These are phyloP conservation scores for Nakazawaea holstii DNA, from an alignment of 805 yeast genomes.

Conservation along the genomic window DNA sequence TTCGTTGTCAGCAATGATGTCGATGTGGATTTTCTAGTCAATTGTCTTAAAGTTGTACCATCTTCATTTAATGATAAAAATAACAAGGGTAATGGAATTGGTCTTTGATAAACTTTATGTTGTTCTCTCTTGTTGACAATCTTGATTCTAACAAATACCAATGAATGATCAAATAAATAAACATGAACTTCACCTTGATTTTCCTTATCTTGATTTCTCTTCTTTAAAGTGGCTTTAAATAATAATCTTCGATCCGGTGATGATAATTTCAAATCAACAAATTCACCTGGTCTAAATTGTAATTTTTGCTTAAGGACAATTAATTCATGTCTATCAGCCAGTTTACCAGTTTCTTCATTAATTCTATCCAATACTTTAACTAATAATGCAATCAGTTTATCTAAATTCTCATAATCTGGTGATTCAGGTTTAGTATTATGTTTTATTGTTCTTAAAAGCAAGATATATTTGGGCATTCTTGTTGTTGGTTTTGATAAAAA, in stretches of 20 bases:
- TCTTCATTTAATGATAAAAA: constrained; percentile 77
- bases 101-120: constrained; percentile 84
- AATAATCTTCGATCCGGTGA: constrained; percentile 77
- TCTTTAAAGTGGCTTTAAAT: constrained; percentile 71
- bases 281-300: constrained; percentile 75
- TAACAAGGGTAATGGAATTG: constrained; percentile 74
- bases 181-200: constrained; percentile 77
- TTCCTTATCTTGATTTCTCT: constrained; percentile 69
- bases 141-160: constrained; percentile 81
- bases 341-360: constrained; percentile 86
- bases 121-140: constrained; percentile 86
- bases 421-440: constrained; percentile 76
- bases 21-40: constrained; percentile 34
- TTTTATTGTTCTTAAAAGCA: constrained; percentile 74
- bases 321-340: constrained; percentile 86
- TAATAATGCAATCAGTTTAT: constrained; percentile 69
- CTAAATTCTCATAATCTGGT: constrained; percentile 64
- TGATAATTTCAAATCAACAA: constrained; percentile 77
- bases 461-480: constrained; percentile 90
- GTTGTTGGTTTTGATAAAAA: constrained; percentile 94
- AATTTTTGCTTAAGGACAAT: constrained; percentile 82
- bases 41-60: constrained; percentile 51
- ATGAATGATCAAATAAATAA: constrained; percentile 82
- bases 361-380: constrained; percentile 71
- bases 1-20: constrained; percentile 24